Evolutionary conservation across 192 early-diverging fungal species (phyloP), one percentile per base, ranked within the genome.

Genomic region (Backusella luteola): DNA sequence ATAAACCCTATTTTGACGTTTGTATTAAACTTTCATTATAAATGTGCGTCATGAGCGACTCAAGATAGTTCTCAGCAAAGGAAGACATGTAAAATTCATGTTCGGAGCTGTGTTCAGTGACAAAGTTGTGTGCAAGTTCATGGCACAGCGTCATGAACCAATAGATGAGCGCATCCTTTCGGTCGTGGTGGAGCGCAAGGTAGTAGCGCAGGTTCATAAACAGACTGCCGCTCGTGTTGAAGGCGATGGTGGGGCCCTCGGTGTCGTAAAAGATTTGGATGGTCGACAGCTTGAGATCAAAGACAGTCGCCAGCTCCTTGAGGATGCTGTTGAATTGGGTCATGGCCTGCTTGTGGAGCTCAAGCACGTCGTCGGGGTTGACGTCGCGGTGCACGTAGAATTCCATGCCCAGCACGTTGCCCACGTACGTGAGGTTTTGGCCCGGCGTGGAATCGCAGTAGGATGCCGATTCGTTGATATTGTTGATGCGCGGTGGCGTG

Each of bases 171-270:
- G 81, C 82, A n/a, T 86, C 85, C 4, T 79, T 82, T 21, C 73
- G 67, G 2, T 77, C 73, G 1, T 70, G 46, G 1, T 94, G 93
- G 74, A 95, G 77, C 0, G 83, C 90, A 6, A 92, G 76, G 79
- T 91, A 97, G 81, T 86, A 96, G 15, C 94, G 78, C 46, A 92
- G 77, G 63, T 97, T 97, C 80, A 97, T 95, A 75, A 95, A 97
- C 39, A 97, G 81, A 11, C 89, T 82, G 0, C 89, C 84, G 39
- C 85, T 88, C 3, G 91, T 85, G 73, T 96, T 95, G 75, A 97
- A 96, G 3, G 95, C 94, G 79, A 96, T 90, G 1, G 92, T 87
- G 0, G 83, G 72, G 2, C 92, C 93, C 35, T 85, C 77, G 1
- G 74, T 71, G 82, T 97, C 95, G 78, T 87, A 95, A 69, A 90